Conservation (phyloP, 2,329 filamentous ascomycete genomes). For the Endocalyx cinctus region DNA sequence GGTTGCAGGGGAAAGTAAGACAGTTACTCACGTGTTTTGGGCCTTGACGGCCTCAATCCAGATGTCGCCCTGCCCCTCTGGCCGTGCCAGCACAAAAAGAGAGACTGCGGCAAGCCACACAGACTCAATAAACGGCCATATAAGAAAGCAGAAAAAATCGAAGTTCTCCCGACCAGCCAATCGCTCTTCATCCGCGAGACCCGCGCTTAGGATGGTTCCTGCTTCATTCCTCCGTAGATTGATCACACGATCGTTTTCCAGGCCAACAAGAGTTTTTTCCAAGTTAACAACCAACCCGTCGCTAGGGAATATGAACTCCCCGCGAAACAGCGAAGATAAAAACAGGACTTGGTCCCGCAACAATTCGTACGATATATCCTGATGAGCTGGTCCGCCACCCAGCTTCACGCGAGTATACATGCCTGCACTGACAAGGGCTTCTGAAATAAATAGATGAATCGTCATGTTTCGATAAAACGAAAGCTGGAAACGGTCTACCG, state of each 20-base stretch:
- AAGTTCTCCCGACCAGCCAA: conserved; percentile 84
- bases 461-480: conserved; percentile 99
- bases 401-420: conserved; percentile 90
- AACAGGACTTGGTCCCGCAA: conserved; percentile 79
- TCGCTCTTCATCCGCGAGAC: conserved; percentile 72
- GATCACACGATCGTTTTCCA: conserved; percentile 77
- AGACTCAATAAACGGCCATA: conserved; percentile 97
- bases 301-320: conserved; percentile 93
- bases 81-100: conserved; percentile 80
- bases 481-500: conserved; percentile 92
- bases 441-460: conserved; percentile 93
- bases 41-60: conserved; percentile 78
- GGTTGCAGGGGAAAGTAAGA: too few species aligned
- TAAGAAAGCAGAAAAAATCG: conserved; percentile 97
- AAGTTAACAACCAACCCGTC: conserved; percentile 79
- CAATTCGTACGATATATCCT: conserved; percentile 71
- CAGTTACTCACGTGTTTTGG: too few species aligned
- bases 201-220: conserved; percentile 59
- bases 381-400: conserved; percentile 77
- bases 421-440: conserved; percentile 82
- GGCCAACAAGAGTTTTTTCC: conserved; percentile 68
- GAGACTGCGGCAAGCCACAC: conserved; percentile 88
- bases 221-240: conserved; percentile 55
- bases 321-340: conserved; percentile 86
- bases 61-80: conserved; percentile 51